Base-by-base conservation (phyloP, 129 eudicot genomes). In the Lactuca saligna region DNA sequence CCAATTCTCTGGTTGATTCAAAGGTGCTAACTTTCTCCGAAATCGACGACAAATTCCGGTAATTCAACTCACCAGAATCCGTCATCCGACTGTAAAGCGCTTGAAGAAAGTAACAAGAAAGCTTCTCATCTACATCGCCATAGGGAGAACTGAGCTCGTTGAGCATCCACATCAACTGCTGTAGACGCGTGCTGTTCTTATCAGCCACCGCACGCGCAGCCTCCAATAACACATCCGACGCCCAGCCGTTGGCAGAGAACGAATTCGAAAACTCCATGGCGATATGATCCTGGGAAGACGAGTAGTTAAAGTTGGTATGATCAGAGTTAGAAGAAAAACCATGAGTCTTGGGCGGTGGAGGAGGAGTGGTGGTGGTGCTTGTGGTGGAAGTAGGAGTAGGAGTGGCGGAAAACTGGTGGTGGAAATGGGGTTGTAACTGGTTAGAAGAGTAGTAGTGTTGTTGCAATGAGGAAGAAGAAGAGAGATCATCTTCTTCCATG, bases 141-240 rank as follows among this genome's bases (percentile, higher is more conserved):
- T 87, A 93, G 0, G 99, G 97, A 0, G 97, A 89, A 54, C 90
- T 71, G 0, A 93, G 76, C 75, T 93, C 99, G 54, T 93, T 93
- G 33, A 92, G 85, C 96, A 89, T 84, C 96, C 96, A 92, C 81
- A 89, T 81, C n/a, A 92, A 82, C 32, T 89, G 96, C 42, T 92
- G 98, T 20, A 83, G 48, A 8, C 88, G 75, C 7, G 66, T 17
- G 15, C 76, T 82, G 80, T 89, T 81, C 14, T 68, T 78, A 2
- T 88, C 95, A 0, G 85, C 87, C 0, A 86, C 82, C 16, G 98
- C 89, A 8, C 93, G 90, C 1, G 91, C 91, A 4, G 96, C 77
- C n/a, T 88, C 95, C 0, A 83, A 60, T n/a, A 92, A 78, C 6
- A 89, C 56, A 48, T 85, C 91, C 6, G 89, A 41, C 1, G 92